phyloP scores from a whole-genome alignment of 2,329 filamentous ascomycete species.

The Coniochaeta prunicola region DNA sequence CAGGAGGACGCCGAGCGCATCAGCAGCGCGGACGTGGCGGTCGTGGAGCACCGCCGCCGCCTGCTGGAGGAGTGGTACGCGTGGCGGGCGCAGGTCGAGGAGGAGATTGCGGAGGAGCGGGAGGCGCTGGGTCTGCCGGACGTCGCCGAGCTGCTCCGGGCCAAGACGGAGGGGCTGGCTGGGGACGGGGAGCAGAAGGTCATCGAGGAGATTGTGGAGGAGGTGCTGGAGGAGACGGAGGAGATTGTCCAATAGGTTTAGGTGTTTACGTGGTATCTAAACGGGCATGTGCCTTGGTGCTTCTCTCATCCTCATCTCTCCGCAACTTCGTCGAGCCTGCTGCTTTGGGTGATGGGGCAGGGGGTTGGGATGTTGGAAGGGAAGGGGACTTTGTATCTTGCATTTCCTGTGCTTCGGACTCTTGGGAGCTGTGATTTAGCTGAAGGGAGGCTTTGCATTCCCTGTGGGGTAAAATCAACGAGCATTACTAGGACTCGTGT shows the following conservation, averaged over 20 bases:
- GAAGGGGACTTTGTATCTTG: neutral
- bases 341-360: neutral
- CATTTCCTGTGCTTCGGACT: neutral
- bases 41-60: slow-evolving; percentile 78
- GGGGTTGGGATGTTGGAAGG: neutral
- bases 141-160: slow-evolving; percentile 53
- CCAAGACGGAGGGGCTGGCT: slow-evolving; percentile 44
- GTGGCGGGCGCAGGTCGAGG: slow-evolving; percentile 70
- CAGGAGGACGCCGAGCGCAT: slow-evolving; percentile 91
- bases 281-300: neutral
- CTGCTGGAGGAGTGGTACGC: slow-evolving; percentile 82
- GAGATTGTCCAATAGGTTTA: slow-evolving; percentile 45
- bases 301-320: neutral
- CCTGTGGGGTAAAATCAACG: neutral
- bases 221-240: slow-evolving; percentile 79
- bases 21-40: slow-evolving; percentile 86
- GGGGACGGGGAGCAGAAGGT: slow-evolving; percentile 63
- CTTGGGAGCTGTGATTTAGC: neutral
- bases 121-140: slow-evolving; percentile 59
- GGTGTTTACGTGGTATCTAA: neutral
- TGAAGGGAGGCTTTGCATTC: neutral
- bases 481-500: neutral
- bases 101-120: slow-evolving; percentile 66
- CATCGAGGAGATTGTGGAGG: slow-evolving; percentile 83
- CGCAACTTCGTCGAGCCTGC: neutral